Conservation (phyloP, 331 rosid species). For the Malus hybrid region DNA sequence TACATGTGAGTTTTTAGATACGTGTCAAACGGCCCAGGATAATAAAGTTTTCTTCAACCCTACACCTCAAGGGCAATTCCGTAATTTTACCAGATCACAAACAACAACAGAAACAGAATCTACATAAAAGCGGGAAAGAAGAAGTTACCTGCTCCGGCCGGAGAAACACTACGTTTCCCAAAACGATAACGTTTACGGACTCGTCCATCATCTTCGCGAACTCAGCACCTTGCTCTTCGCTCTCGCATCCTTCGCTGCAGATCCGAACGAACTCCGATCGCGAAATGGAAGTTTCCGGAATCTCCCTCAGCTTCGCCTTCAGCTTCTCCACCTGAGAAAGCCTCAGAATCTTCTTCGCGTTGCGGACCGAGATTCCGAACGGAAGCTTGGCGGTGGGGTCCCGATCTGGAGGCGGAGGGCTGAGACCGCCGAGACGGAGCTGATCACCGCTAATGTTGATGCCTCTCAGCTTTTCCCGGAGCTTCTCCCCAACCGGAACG, state of each 20-base stretch:
- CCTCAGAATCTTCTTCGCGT: constrained; percentile 65
- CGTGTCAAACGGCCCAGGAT: not conserved
- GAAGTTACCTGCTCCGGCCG: constrained; percentile 71
- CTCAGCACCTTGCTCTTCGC: constrained; percentile 46
- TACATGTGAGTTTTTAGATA: no score
- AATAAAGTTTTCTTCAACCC: not conserved
- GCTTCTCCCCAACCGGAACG: constrained; percentile 47
- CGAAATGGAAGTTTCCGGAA: constrained; percentile 40
- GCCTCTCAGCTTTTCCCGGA: constrained; percentile 53
- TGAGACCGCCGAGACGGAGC: constrained; percentile 11
- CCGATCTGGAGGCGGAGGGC: constrained; percentile 12
- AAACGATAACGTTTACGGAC: constrained; percentile 69
- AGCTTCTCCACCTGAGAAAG: constrained; percentile 55
- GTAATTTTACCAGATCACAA: not conserved
- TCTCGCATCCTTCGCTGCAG: constrained; percentile 48
- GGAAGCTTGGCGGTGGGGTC: not conserved
- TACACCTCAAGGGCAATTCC: not conserved
- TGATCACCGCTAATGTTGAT: constrained; percentile 27
- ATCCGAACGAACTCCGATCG: constrained; percentile 46
- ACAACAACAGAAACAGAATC: not conserved
- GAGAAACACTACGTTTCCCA: constrained; percentile 69
- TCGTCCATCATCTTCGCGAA: constrained; percentile 66
- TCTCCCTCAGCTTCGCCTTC: constrained; percentile 42
- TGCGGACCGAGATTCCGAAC: constrained; percentile 33
- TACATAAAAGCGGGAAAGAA: not conserved